Evolutionary conservation across 2,329 filamentous ascomycete species (phyloP), one percentile per base, ranked within the genome.

Genomic region (Xylaria sp.): DNA sequence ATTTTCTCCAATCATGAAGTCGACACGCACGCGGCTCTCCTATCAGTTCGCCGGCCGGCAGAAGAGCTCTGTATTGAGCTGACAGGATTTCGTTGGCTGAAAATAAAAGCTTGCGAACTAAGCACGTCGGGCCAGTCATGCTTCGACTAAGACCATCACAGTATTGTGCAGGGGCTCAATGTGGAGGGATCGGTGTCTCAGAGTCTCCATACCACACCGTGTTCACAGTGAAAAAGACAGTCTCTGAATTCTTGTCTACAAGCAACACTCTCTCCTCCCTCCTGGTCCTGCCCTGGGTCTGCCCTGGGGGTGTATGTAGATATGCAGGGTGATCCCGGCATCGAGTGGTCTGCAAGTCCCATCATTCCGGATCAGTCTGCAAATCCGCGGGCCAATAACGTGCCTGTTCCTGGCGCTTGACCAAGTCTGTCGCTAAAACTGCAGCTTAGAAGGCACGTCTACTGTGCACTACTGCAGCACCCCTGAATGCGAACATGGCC

Each of bases 371-470:
- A 68, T 69, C 71, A 69, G 59, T 65, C 64, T 74, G 67, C 53
- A 59, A 61, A 66, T 70, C 75, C 73, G 75, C 75, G 73, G 68
- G 36, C 75, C 75, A 77, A 77, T 77, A 45, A 74, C 17, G 50
- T 36, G 24, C 17, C 68, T 71, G 75, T 77, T 74, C 75, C 75
- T 77, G 75, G 67, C 73, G 74, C 75, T 77, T 77, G 59, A 60
- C 73, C 67, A 53, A 60, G 57, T 72, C 64, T 30, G 66, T 69
- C 39, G 60, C 50, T 67, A 72, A 51, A 62, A 67, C 64, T 42
- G 32, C 34, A 36, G 45, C 67, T 64, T 62, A 32, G 48, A 32
- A 54, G 42, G 34, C 34, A 21, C 47, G 14, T 48, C 24, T 36
- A 21, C 32, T 54, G 55, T 36, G 34, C 27, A n/a, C 50, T 63